Evolutionary conservation across 73 alveolate genomes (phyloP).

Genomic region (Paraurostyla sp.): DNA sequence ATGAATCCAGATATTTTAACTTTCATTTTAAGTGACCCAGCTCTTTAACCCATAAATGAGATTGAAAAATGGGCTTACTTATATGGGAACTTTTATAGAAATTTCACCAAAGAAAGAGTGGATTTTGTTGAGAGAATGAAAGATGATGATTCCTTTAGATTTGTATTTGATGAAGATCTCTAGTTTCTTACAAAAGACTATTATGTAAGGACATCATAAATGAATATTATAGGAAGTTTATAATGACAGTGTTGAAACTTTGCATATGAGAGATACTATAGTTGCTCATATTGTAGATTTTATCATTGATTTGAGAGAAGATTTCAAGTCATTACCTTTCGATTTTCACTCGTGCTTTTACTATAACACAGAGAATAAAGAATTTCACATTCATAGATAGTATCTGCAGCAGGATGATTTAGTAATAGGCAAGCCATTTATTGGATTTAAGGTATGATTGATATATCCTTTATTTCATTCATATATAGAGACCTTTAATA

Average conservation of each 20-base stretch:
- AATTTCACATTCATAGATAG: conserved; percentile 33
- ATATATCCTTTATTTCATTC: not conserved
- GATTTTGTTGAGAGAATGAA: conserved; percentile 58
- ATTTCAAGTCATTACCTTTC: not conserved
- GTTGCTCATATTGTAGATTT: conserved; percentile 26
- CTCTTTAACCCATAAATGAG: conserved; percentile 1
- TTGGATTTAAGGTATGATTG: not conserved
- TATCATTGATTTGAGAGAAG: conserved; percentile 21
- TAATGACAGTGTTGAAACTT: conserved; percentile 47
- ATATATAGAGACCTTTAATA: conserved; percentile 38
- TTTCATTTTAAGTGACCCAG: conserved; percentile 55
- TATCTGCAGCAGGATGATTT: conserved; percentile 41
- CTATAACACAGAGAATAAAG: conserved; percentile 12
- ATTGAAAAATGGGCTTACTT: conserved; percentile 10
- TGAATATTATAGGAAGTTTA: conserved; percentile 28
- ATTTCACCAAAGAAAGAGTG: conserved; percentile 11
- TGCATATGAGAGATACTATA: not conserved
- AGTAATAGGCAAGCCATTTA: not conserved
- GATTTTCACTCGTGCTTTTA: conserved; percentile 54
- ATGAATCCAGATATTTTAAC: conserved; percentile 37
- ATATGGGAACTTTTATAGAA: conserved; percentile 10
- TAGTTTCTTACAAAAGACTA: conserved; percentile 32
- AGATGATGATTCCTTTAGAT: conserved; percentile 48
- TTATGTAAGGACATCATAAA: not conserved
- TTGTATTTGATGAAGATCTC: conserved; percentile 71